Evolutionary conservation across 1,284 basidiomycete genomes (phyloP), one percentile per base, ranked within the genome.

Genomic region (Puccinia novopanici): DNA sequence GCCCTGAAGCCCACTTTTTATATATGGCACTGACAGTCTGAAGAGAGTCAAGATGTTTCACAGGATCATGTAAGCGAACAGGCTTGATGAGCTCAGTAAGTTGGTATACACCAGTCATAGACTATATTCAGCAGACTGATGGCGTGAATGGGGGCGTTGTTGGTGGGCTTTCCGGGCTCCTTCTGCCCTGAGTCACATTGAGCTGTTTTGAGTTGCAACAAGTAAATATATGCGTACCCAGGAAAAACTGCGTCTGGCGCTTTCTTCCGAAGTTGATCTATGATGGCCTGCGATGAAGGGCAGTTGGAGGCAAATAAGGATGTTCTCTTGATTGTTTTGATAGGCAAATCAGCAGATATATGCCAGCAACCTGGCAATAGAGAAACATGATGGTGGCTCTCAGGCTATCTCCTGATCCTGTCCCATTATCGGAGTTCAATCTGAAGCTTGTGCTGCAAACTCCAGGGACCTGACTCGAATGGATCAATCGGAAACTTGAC

Each of bases 1-100:
- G 55, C 55, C 19, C 55, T 19, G 24, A 30, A 27, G n/a, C 52
- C 5, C 8, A 12, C 9, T 54, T 54, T 54, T n/a, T n/a, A 10
- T 59, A 30, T 48, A 12, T 59, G 12, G 8, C 12, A 27, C 15
- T 59, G 55, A 59, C 55, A 59, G 22, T 8, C 24, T 12, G 13
- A 63, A 63, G 59, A 34, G 59, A 63, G 59, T 63, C 59, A 37
- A 40, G 13, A 63, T 63, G 59, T 63, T 63, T 63, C 59, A 63
- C 34, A 37, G 15, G 15, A 63, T 3, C 12, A 59, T 27, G 15
- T 59, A 40, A 63, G 59, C 59, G 59, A 63, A 63, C 59, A 40
- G 34, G 34, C 17, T 40, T 34, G 13, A 63, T 40, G 59, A 63
- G 59, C 59, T 63, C 59, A 63, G 59, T 17, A 4, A 40, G 30